Conservation (phyloP, 2,329 filamentous ascomycete genomes). For the Fusarium udum region DNA sequence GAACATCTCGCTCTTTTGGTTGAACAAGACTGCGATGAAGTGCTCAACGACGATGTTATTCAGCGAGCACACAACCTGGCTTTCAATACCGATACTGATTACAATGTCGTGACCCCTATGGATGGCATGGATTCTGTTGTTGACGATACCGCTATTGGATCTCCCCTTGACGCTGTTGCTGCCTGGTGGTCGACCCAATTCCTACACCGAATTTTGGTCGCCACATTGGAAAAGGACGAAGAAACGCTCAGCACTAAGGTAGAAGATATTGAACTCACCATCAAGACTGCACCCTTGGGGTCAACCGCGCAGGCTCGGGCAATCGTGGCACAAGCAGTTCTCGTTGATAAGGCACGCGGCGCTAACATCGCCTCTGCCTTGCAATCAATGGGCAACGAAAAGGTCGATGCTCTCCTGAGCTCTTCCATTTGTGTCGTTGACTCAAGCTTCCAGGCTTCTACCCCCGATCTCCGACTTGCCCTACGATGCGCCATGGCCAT, state of each 20-base stretch:
- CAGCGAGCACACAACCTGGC: slow-evolving; percentile 90
- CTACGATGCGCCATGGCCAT: slow-evolving; percentile 69
- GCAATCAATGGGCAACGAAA: slow-evolving; percentile 55
- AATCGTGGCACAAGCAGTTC: slow-evolving; percentile 66
- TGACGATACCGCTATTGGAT: slow-evolving; percentile 84
- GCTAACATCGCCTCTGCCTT: slow-evolving; percentile 66
- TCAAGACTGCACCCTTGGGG: slow-evolving; percentile 78
- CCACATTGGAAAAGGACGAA: slow-evolving; percentile 66
- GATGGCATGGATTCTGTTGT: slow-evolving; percentile 84
- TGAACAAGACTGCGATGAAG: slow-evolving; percentile 81
- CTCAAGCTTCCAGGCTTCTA: slow-evolving; percentile 52
- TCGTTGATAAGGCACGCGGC: slow-evolving; percentile 63
- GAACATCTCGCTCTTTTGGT: slow-evolving; percentile 80
- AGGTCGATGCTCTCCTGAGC: slow-evolving; percentile 38
- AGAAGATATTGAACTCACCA: slow-evolving; percentile 71
- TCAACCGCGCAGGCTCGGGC: slow-evolving; percentile 74
- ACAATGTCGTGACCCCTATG: slow-evolving; percentile 70
- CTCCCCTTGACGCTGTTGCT: slow-evolving; percentile 87
- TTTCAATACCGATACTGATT: slow-evolving; percentile 81
- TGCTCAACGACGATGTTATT: slow-evolving; percentile 79
- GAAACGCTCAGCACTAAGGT: slow-evolving; percentile 26
- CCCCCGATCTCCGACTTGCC: slow-evolving; percentile 64
- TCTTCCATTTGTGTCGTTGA: slow-evolving; percentile 56
- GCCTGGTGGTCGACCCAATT: slow-evolving; percentile 87
- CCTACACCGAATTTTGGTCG: slow-evolving; percentile 74